Evolutionary conservation across 495 filamentous ascomycete genomes (phyloP), one percentile per base, ranked within the genome.

Genomic region (Talaromyces proteolyticus): DNA sequence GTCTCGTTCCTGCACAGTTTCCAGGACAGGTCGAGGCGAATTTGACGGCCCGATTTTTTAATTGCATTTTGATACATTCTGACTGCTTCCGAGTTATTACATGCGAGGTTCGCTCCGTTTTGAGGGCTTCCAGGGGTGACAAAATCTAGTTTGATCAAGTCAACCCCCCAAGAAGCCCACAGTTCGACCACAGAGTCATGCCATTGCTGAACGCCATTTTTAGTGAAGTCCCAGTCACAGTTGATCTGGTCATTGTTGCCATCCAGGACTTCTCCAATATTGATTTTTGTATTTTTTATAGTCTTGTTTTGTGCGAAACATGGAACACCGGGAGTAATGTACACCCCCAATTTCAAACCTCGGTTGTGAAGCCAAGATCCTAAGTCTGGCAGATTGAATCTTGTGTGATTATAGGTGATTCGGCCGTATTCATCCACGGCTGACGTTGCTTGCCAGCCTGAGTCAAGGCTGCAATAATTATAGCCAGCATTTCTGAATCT

Each of bases 1-100:
- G 42, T 44, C n/a, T 44, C 42, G n/a, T 44, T 44, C 11, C 42
- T 6, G 42, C 42, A 44, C 42, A 44, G 20, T n/a, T 44, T 44
- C 42, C 42, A 44, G 7, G 42, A 44, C 8, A 44, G 42, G 22
- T 44, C 42, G 11, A 44, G 19, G 6, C 42, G 42, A 5, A 44
- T 21, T 14, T 44, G 42, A 21, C 19, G 42, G 23, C 42, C 42
- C 7, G 42, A 44, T 19, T 21, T 22, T 44, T 44, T 12, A 11
- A 44, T 44, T 10, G 42, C 42, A 10, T 44, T 44, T 19, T 22
- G 42, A 24, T 20, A 44, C 11, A 22, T 14, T 11, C 23, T 5
- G 10, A 22, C 42, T 2, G 42, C 42, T 21, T 6, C 42, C 11
- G 16, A 20, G 19, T 22, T 44, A 14, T 44, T n/a, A 20, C 42